A percentile compares a stretch with the other conserved stretches of the same genome.
phyloP scores from a whole-genome alignment of 2,329 filamentous ascomycete genomes.

The Trichoderma aggressivum region DNA sequence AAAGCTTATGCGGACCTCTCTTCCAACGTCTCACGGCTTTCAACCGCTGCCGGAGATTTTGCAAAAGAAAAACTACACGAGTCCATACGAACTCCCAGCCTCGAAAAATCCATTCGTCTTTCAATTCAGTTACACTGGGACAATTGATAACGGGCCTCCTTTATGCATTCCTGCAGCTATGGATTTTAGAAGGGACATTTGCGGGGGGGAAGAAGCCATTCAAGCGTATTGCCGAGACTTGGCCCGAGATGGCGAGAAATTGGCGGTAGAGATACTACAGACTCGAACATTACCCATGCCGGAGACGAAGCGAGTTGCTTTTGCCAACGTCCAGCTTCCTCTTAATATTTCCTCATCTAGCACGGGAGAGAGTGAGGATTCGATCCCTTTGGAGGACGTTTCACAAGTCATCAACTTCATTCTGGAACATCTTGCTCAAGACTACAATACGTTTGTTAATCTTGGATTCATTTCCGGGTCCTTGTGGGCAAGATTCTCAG shows the following conservation, averaged over 20 bases:
- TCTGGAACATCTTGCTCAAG: not conserved
- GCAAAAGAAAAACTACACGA: not conserved
- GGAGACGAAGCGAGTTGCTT: not conserved
- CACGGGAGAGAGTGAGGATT: not conserved
- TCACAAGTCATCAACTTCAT: not conserved
- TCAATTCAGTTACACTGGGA: constrained; percentile 10
- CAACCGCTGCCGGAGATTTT: constrained; percentile 1
- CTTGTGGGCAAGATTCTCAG: constrained; percentile 1
- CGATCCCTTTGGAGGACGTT: not conserved
- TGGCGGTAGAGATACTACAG: not conserved
- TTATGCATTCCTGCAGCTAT: not conserved
- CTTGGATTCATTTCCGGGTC: constrained; percentile 1
- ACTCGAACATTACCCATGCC: not conserved
- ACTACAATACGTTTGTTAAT: constrained; percentile 3
- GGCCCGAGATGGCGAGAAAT: not conserved
- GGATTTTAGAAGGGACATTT: not conserved
- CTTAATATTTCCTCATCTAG: not conserved
- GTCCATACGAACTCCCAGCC: not conserved
- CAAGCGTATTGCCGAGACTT: not conserved
- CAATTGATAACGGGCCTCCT: constrained; percentile 7
- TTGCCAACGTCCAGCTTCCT: constrained; percentile 10
- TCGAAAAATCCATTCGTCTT: constrained; percentile 15
- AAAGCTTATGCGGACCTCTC: not conserved
- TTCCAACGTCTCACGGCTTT: constrained; percentile 10
- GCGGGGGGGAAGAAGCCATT: constrained; percentile 3